Base-by-base conservation (phyloP, 2,329 filamentous ascomycete species). In the Diaporthe ampelina region DNA sequence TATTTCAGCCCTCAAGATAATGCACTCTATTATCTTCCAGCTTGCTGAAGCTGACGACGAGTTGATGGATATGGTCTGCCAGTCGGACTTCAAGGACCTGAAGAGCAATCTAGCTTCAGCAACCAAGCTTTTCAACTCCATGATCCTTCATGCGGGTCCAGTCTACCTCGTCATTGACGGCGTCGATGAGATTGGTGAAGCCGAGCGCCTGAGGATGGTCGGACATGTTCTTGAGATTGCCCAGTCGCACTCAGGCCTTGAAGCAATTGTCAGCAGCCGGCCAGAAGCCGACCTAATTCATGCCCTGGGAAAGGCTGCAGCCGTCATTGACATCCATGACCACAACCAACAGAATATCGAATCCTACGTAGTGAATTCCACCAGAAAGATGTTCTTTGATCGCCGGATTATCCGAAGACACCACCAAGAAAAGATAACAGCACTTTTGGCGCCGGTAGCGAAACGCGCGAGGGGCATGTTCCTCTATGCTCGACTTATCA, bases 401-500 rank as follows among this genome's bases (percentile, higher is more conserved):
- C 56, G 29, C 9, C 3, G 29, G 29, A 15, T 58, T 58, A 19
- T 37, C 19, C 40, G 3, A 32, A 50, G 7, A n/a, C 5, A 50
- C 2, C 40, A 65, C 11, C 10, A 13, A 15, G 40, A n/a, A n/a
- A n/a, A 65, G 61, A 65, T 65, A 1, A 11, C 11, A n/a, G 15
- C 13, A 21, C 61, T 65, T 11, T 35, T 65, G 24, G 43, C 40
- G 0, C 61, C 43, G 7, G 1, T 65, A n/a, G 61, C 61, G n/a
- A 50, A 6, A 11, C 26, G 43, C 17, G 40, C 61, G 24, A 15
- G 50, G n/a, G 61, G 61, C 40, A 65, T 65, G 61, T 65, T 65
- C 43, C 61, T 65, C 43, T 65, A 65, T 9, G 61, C 61, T 65
- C 43, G 61, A 43, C 61, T 65, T 5, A 65, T 50, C 5, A 65